Evolutionary conservation across 441 rosid species (phyloP).

Genomic region (Raphanus hybrid): DNA sequence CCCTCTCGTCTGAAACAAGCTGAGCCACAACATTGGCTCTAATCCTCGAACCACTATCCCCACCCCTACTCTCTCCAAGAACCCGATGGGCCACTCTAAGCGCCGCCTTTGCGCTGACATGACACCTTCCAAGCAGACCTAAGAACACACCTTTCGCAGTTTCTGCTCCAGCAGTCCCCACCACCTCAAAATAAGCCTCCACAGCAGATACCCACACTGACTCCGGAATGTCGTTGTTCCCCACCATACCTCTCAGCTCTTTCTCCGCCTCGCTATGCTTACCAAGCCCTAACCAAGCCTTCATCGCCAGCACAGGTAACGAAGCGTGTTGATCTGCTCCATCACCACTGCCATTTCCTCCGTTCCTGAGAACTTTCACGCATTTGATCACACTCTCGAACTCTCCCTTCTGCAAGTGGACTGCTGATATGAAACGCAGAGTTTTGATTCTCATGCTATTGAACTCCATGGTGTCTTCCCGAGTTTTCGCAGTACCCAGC

Average conservation of each 20-base stretch:
- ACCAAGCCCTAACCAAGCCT: slow-evolving; percentile 92
- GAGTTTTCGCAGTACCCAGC: slow-evolving; percentile 53
- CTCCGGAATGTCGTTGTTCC: slow-evolving; percentile 83
- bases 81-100: slow-evolving; percentile 76
- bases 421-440: slow-evolving; percentile 89
- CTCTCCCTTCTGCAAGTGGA: slow-evolving; percentile 85
- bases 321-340: slow-evolving; percentile 80
- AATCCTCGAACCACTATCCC: slow-evolving; percentile 53
- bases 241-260: slow-evolving; percentile 88
- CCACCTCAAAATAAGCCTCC: slow-evolving; percentile 85
- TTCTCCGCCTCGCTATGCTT: slow-evolving; percentile 82
- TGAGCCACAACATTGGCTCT: slow-evolving; percentile 79
- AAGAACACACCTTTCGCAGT: slow-evolving; percentile 83
- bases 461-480: slow-evolving; percentile 67
- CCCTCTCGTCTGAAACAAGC: slow-evolving; percentile 84
- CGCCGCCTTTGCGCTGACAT: slow-evolving; percentile 84
- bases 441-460: slow-evolving; percentile 60
- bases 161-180: slow-evolving; percentile 90
- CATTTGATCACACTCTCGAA: slow-evolving; percentile 88
- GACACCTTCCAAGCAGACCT: slow-evolving; percentile 84
- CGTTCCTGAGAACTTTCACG: slow-evolving; percentile 82
- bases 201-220: slow-evolving; percentile 94
- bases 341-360: slow-evolving; percentile 43
- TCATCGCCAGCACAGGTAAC: slow-evolving; percentile 93
- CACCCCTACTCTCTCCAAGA: slow-evolving; percentile 57